A percentile compares a stretch with the other conserved stretches of the same genome.
These are phyloP conservation scores for Carex scoparia DNA, from an alignment of 176 grass and related monocot species.

Conservation along the genomic window DNA sequence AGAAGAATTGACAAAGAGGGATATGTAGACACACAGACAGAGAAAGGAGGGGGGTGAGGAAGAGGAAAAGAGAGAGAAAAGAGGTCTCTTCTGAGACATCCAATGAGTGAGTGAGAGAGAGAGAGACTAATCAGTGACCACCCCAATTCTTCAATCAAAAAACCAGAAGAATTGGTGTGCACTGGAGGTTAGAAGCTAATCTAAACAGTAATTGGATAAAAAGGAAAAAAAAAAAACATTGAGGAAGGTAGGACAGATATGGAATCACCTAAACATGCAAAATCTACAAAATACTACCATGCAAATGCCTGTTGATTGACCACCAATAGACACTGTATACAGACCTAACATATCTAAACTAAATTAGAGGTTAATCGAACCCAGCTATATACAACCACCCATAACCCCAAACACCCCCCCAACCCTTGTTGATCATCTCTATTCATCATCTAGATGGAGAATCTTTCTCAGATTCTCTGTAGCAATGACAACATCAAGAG, in stretches of 20 bases:
- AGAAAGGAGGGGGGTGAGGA: neutral
- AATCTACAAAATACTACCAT: slow-evolving; percentile 30
- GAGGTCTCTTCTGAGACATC: slow-evolving; percentile 1
- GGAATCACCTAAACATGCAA: slow-evolving; percentile 37
- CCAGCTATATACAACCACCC: slow-evolving; percentile 15
- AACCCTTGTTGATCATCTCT: neutral
- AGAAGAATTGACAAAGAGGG: neutral
- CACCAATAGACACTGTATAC: slow-evolving; percentile 17
- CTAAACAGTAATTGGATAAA: slow-evolving; percentile 14
- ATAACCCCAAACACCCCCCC: slow-evolving; percentile 20
- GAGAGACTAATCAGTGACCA: slow-evolving; percentile 23
- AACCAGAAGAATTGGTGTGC: slow-evolving; percentile 57
- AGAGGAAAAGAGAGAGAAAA: neutral
- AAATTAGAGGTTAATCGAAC: slow-evolving; percentile 15
- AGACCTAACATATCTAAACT: slow-evolving; percentile 4
- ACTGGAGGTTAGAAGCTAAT: slow-evolving; percentile 24
- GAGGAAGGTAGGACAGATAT: slow-evolving; percentile 20
- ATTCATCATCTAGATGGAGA: slow-evolving; percentile 50
- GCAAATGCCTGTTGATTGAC: slow-evolving; percentile 6
- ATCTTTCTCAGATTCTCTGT: slow-evolving; percentile 92
- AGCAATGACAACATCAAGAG: slow-evolving; percentile 40
- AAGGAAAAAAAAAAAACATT: slow-evolving; percentile 14
- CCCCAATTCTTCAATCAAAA: slow-evolving; percentile 67
- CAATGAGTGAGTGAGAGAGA: neutral
- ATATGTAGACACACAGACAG: slow-evolving; percentile 21